Evolutionary conservation across 306 rosid species (phyloP).

Genomic region (Senna tora): DNA sequence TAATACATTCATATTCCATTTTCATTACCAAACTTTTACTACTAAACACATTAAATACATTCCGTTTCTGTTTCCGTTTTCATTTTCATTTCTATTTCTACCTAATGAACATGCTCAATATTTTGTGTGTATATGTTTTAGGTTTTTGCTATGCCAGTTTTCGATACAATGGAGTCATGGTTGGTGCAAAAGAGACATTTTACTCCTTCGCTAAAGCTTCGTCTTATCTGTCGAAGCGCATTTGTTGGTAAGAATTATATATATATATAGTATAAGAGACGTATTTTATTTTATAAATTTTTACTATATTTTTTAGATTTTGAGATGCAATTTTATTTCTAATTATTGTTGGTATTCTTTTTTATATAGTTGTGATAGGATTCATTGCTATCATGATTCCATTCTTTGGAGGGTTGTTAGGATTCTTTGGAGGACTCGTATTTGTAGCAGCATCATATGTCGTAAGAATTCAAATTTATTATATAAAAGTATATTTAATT

Average conservation of each 20-base stretch:
- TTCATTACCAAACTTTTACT: too few species aligned
- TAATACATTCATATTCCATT: too few species aligned
- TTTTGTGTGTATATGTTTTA: slow-evolving; percentile 28
- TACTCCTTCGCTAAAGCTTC: slow-evolving; percentile 47
- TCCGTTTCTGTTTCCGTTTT: too few species aligned
- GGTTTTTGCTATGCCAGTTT: slow-evolving; percentile 72
- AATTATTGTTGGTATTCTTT: not conserved
- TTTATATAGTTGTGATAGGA: slow-evolving; percentile 48
- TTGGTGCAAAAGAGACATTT: slow-evolving; percentile 40
- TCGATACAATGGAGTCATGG: slow-evolving; percentile 55
- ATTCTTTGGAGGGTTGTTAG: slow-evolving; percentile 75
- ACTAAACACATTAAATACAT: too few species aligned
- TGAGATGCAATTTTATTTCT: not conserved
- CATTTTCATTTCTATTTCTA: too few species aligned
- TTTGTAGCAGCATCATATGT: slow-evolving; percentile 70
- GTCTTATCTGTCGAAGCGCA: slow-evolving; percentile 42
- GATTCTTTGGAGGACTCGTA: slow-evolving; percentile 77
- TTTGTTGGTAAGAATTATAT: slow-evolving; percentile 57
- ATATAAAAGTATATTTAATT: not conserved
- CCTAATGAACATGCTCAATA: too few species aligned
- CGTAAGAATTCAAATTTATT: slow-evolving; percentile 40
- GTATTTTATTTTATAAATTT: too few species aligned
- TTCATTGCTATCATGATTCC: slow-evolving; percentile 63
- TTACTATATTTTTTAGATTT: too few species aligned
- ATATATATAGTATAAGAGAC: too few species aligned